A percentile compares a stretch with the other conserved stretches of the same genome.
These are phyloP conservation scores for Fusarium sp. DNA, from an alignment of 2,329 filamentous ascomycete species.

Conservation along the genomic window DNA sequence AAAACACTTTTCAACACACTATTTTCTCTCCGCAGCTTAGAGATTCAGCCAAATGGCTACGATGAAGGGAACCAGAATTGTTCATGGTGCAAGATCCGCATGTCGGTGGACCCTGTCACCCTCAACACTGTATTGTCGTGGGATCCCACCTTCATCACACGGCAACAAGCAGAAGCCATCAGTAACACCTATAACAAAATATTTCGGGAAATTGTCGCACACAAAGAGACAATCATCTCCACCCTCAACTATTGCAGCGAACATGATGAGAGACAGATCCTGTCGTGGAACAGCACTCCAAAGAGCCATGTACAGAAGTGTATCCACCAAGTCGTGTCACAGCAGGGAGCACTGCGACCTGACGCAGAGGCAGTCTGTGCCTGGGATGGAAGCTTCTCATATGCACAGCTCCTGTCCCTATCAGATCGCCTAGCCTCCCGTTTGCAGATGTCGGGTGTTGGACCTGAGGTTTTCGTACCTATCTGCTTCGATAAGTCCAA, in stretches of 20 bases:
- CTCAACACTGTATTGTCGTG: constrained; percentile 48
- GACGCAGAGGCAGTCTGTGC: constrained; percentile 55
- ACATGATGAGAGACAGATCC: constrained; percentile 63
- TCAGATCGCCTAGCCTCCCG: constrained; percentile 53
- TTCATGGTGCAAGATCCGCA: constrained; percentile 36
- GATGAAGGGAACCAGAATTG: background rate
- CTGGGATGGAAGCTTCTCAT: constrained; percentile 60
- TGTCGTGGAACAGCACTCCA: constrained; percentile 42
- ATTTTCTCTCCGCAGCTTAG: constrained; percentile 47
- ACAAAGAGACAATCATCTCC: constrained; percentile 55
- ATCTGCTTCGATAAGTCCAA: constrained; percentile 50
- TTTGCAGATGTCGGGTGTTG: constrained; percentile 38
- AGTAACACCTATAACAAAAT: constrained; percentile 63
- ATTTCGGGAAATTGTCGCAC: constrained; percentile 56
- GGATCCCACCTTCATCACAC: constrained; percentile 55
- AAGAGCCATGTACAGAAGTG: constrained; percentile 51
- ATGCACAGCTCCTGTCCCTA: constrained; percentile 54
- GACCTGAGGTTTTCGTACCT: constrained; percentile 45
- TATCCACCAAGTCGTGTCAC: constrained; percentile 58
- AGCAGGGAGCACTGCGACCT: constrained; percentile 52
- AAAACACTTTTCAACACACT: constrained; percentile 60
- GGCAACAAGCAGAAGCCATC: constrained; percentile 59
- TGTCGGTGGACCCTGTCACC: constrained; percentile 35
- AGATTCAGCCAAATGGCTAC: constrained; percentile 48
- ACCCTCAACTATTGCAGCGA: constrained; percentile 63